Percentiles rank a stretch among this genome's conserved stretches.
phyloP scores from a whole-genome alignment of 176 grass and related monocot genomes.

The Cocos nucifera region DNA sequence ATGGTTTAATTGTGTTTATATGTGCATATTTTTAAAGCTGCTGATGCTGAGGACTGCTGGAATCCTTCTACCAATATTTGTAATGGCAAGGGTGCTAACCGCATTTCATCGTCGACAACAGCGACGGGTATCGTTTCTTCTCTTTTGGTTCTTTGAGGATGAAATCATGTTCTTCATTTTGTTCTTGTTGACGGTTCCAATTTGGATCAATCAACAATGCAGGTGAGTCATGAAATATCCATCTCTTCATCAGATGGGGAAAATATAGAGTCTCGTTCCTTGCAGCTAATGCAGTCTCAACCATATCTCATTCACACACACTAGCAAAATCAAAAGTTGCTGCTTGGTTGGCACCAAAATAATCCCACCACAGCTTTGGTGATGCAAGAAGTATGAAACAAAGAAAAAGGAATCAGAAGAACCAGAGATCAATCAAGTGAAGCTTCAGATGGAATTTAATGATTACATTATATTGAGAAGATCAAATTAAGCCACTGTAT shows the following conservation, averaged over 20 bases:
- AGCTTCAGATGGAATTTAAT: too few species aligned
- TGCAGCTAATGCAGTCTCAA: slow-evolving; percentile 10
- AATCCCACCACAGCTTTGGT: background rate
- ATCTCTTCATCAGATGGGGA: slow-evolving; percentile 12
- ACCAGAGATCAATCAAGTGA: too few species aligned
- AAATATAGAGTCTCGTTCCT: slow-evolving; percentile 7
- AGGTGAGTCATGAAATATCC: slow-evolving; percentile 13
- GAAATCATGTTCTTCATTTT: background rate
- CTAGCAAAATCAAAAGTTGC: background rate
- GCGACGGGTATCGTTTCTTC: slow-evolving; percentile 8
- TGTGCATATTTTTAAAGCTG: slow-evolving; percentile 17
- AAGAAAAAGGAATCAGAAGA: background rate
- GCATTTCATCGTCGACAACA: slow-evolving; percentile 28
- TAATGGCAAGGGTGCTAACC: slow-evolving; percentile 30
- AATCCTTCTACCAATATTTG: slow-evolving; percentile 47
- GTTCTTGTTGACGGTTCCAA: too few species aligned
- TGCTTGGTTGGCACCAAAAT: background rate
- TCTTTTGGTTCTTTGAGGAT: background rate
- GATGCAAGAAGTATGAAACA: slow-evolving; percentile 5
- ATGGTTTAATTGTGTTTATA: too few species aligned
- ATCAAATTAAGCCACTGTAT: slow-evolving; percentile 16
- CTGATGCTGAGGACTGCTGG: slow-evolving; percentile 48
- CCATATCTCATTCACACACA: slow-evolving; percentile 15
- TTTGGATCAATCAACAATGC: slow-evolving; percentile 4
- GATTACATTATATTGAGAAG: background rate